A percentile compares a stretch with the other conserved stretches of the same genome.
Evolutionary conservation across 2,329 filamentous ascomycete genomes (phyloP).

Genomic region (Botryotinia globosa): DNA sequence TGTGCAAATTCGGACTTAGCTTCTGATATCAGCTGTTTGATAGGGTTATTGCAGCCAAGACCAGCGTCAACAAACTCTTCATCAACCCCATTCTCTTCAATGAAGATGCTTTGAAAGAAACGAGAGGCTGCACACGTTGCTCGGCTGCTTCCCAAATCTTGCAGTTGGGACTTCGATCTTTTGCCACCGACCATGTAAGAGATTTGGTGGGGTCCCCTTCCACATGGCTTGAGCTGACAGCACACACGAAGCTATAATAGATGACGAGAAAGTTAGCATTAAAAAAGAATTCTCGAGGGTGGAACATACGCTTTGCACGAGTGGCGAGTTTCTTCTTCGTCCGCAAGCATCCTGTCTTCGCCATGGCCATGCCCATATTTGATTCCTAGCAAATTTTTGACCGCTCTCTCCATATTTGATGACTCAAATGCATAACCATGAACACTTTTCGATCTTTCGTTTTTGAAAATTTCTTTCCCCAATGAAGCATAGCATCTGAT

Average conservation of each 20-base stretch:
- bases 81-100: background rate
- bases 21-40: background rate
- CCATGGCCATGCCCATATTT: background rate
- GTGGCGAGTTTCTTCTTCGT: background rate
- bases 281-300: background rate
- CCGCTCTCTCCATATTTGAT: background rate
- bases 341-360: background rate
- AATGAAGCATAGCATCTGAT: background rate
- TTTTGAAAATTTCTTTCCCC: background rate
- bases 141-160: background rate
- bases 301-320: background rate
- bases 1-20: background rate
- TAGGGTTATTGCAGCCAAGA: background rate
- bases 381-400: background rate
- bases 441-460: background rate
- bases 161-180: background rate
- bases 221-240: background rate
- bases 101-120: background rate
- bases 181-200: background rate
- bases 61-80: background rate
- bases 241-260: background rate
- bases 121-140: background rate
- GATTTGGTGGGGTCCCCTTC: background rate
- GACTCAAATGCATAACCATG: background rate
- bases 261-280: background rate